Percentiles rank a stretch among this genome's conserved stretches.
phyloP scores from a whole-genome alignment of 352 stramenopile genomes.

The Achlya hypogyna region DNA sequence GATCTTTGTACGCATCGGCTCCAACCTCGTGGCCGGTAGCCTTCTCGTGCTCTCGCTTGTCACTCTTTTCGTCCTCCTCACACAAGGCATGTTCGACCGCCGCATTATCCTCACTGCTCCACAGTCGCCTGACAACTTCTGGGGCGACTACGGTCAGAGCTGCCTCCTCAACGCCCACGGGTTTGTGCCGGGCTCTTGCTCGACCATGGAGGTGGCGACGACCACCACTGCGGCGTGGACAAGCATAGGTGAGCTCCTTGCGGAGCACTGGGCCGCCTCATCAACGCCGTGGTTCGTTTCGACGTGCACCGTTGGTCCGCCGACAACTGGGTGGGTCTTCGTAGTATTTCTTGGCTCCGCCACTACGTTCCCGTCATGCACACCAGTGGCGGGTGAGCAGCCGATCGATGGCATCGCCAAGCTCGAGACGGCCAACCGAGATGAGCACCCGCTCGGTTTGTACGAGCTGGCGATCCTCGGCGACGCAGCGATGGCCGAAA shows the following conservation, averaged over 20 bases:
- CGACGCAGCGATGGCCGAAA: neutral
- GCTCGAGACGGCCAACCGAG: neutral
- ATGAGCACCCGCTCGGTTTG: neutral
- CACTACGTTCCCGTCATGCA: neutral
- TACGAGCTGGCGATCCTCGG: neutral
- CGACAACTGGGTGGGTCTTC: neutral
- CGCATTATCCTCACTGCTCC: neutral
- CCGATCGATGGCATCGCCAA: conserved; percentile 12
- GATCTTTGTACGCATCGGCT: neutral
- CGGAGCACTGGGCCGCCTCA: neutral
- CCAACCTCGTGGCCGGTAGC: conserved; percentile 6
- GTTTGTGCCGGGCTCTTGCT: neutral
- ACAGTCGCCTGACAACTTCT: neutral
- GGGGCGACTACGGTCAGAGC: neutral
- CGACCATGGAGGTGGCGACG: neutral
- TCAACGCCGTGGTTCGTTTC: neutral
- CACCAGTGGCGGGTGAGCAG: neutral
- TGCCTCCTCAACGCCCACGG: neutral
- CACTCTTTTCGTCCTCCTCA: neutral
- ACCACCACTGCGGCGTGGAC: neutral
- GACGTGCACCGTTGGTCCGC: conserved; percentile 2
- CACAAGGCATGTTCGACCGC: neutral
- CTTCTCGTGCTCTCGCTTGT: neutral
- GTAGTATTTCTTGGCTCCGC: neutral
- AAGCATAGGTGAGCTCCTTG: neutral